Evolutionary conservation across 768 basidiomycete species (phyloP).

Genomic region (Boletus tomentosulus): DNA sequence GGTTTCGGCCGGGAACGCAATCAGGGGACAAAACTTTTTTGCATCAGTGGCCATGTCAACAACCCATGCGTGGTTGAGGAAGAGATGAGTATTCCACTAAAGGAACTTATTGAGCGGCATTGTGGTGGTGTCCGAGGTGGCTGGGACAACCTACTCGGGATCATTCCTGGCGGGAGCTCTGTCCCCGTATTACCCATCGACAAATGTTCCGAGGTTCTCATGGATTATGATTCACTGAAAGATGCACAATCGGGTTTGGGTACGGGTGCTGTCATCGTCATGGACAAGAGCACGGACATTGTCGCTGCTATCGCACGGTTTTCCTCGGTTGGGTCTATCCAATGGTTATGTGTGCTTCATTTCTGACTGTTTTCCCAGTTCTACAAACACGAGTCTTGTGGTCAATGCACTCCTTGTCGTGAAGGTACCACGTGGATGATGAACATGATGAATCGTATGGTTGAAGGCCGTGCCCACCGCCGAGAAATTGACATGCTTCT

Average conservation of each 20-base stretch:
- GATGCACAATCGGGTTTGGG: slow-evolving; percentile 96
- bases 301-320: slow-evolving; percentile 93
- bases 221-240: slow-evolving; percentile 98
- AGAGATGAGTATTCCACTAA: slow-evolving; percentile 96
- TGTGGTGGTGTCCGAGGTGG: slow-evolving; percentile 93
- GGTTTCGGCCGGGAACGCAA: slow-evolving; percentile 89
- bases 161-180: slow-evolving; percentile 91
- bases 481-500: slow-evolving; percentile 98
- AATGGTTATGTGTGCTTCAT: background rate
- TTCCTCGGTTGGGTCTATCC: slow-evolving; percentile 49
- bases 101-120: slow-evolving; percentile 94
- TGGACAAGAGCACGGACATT: slow-evolving; percentile 97
- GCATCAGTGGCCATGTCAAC: slow-evolving; percentile 96
- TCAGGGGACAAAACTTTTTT: slow-evolving; percentile 95
- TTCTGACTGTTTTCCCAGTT: slow-evolving; percentile 48
- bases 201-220: slow-evolving; percentile 83
- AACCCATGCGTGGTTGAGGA: slow-evolving; percentile 98
- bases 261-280: slow-evolving; percentile 97
- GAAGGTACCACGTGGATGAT: slow-evolving; percentile 99
- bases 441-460: slow-evolving; percentile 99
- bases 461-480: slow-evolving; percentile 82
- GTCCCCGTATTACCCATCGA: slow-evolving; percentile 88
- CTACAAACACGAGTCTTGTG: slow-evolving; percentile 98
- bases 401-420: slow-evolving; percentile 92
- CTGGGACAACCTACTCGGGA: slow-evolving; percentile 97